Evolutionary conservation across 2,329 filamentous ascomycete species (phyloP), one percentile per base, ranked within the genome.

Genomic region (Magnaporthales sp.): DNA sequence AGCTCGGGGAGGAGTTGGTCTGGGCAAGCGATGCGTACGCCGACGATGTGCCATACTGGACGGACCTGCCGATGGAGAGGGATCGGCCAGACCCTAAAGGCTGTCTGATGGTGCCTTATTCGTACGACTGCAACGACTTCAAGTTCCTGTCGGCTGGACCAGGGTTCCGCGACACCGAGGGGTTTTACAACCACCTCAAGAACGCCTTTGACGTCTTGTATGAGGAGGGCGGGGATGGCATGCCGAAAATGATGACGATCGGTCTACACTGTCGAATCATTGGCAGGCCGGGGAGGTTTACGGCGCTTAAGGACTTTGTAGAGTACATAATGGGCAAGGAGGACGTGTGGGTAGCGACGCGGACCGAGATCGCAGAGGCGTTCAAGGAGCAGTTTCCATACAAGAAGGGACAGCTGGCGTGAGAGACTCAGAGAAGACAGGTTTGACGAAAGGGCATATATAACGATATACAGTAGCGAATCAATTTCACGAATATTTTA

Each of bases 211-310:
- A 86, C 70, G 79, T 83, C 22, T 71, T 85, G 32, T 84, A 84
- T 67, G 81, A 81, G 31, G 83, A 85, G 68, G 83, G 82, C 0
- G 72, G 77, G 65, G 76, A 76, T 11, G 82, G 82, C 0, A 73
- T 73, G 69, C 81, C 81, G 4, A 84, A 83, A 74, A 86, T 86
- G 83, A 86, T 86, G 83, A 85, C 83, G 0, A 79, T 86, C 27
- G 82, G 80, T 1, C 71, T 85, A 29, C 83, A 85, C 71, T 84
- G 81, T 68, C 77, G 83, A 7, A 82, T 83, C 66, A 80, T 82
- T 46, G 84, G 83, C 0, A 78, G 81, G 38, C 83, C 83, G 0
- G 84, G 81, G 4, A 75, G 84, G 1, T 82, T 82, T 68, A 78
- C 76, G 62, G 84, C 83, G 1, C 70, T 86, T 58, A 76, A 79